These are phyloP conservation scores for Schwanniomyces yamadae DNA, from an alignment of 805 yeast genomes.

Conservation along the genomic window DNA sequence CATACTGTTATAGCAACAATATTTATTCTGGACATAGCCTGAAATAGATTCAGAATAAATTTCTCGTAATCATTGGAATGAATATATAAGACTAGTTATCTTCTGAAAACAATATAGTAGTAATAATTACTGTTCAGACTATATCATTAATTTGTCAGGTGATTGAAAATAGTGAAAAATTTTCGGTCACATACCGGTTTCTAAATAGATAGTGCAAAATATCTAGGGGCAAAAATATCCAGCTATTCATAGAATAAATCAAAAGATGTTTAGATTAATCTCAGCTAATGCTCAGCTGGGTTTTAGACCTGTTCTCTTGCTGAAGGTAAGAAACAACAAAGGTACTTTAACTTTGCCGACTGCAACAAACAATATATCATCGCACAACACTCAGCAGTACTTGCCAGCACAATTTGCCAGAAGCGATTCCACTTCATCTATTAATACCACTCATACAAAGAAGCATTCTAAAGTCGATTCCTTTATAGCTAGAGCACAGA, in stretches of 20 bases:
- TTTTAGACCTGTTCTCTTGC: slow-evolving; percentile 36
- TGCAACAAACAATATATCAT: slow-evolving; percentile 1
- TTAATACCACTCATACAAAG: slow-evolving; percentile 1
- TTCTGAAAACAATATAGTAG: no score
- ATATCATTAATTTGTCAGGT: slow-evolving; percentile 7
- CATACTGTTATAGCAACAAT: no score
- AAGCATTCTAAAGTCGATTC: slow-evolving; percentile 15
- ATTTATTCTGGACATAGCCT: no score
- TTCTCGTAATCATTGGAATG: no score
- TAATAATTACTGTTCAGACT: no score
- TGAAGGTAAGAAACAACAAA: slow-evolving; percentile 34
- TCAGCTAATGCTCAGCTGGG: slow-evolving; percentile 36
- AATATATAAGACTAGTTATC: no score
- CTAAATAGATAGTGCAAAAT: neutral
- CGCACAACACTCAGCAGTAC: slow-evolving; percentile 6
- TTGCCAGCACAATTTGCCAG: slow-evolving; percentile 15
- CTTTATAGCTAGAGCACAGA: slow-evolving; percentile 18
- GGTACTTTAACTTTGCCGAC: slow-evolving; percentile 9
- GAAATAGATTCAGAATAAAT: no score
- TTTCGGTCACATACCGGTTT: no score
- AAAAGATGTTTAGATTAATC: slow-evolving; percentile 38
- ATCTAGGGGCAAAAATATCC: slow-evolving; percentile 1
- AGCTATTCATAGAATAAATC: neutral
- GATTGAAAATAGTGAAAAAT: slow-evolving; percentile 5
- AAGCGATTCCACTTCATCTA: slow-evolving; percentile 17